These are phyloP conservation scores for Leccinum obscurum DNA, from an alignment of 768 basidiomycete genomes.

Conservation along the genomic window DNA sequence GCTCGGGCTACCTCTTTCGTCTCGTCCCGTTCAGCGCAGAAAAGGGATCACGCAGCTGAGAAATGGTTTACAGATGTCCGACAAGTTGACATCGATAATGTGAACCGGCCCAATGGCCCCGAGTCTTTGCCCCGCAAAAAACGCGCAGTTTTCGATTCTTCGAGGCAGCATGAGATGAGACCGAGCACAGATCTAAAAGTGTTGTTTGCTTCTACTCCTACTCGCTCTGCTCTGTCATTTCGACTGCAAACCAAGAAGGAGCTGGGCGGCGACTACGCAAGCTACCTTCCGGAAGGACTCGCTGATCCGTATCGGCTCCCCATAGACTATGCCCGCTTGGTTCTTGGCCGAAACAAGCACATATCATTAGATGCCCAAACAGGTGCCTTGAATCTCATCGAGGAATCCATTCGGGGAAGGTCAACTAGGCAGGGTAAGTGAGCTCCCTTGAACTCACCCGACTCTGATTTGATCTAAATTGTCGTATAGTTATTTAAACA, in stretches of 20 bases:
- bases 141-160: neutral
- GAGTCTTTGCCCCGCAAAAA: slow-evolving; percentile 6
- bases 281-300: slow-evolving; percentile 37
- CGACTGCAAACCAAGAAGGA: slow-evolving; percentile 37
- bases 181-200: slow-evolving; percentile 22
- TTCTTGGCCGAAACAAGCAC: slow-evolving; percentile 44
- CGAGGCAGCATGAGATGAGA: slow-evolving; percentile 22
- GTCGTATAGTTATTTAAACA: slow-evolving; percentile 15
- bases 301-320: slow-evolving; percentile 36
- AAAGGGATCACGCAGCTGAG: slow-evolving; percentile 22
- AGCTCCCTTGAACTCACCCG: neutral
- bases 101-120: neutral
- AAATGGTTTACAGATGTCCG: slow-evolving; percentile 27
- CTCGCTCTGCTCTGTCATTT: slow-evolving; percentile 1
- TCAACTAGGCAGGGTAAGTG: slow-evolving; percentile 14
- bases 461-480: neutral
- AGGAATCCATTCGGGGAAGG: slow-evolving; percentile 14
- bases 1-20: slow-evolving; percentile 19
- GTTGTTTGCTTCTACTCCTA: slow-evolving; percentile 16
- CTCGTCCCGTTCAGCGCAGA: slow-evolving; percentile 21
- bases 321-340: slow-evolving; percentile 42
- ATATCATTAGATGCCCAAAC: slow-evolving; percentile 40
- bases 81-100: slow-evolving; percentile 17
- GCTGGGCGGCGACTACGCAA: slow-evolving; percentile 52
- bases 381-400: slow-evolving; percentile 42